phyloP scores from a whole-genome alignment of 2,329 filamentous ascomycete genomes.

The Penicillium crustosum region DNA sequence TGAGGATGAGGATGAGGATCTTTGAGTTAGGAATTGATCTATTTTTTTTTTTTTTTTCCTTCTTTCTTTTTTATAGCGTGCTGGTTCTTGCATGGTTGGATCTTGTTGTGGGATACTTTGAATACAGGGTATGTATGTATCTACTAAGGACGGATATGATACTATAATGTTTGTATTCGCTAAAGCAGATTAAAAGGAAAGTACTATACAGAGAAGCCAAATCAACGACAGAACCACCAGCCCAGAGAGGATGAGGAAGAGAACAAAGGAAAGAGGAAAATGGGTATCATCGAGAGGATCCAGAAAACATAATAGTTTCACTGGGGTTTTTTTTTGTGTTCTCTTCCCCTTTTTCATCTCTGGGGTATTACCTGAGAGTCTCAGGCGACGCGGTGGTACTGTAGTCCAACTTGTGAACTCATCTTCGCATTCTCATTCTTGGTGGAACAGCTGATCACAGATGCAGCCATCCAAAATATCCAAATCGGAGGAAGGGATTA shows the following conservation, averaged over 20 bases:
- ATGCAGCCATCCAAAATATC: background rate
- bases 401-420: background rate
- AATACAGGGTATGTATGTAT: background rate
- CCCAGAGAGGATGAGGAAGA: conserved; percentile 10
- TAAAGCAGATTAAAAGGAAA: conserved; percentile 15
- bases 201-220: conserved; percentile 17
- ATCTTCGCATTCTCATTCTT: conserved; percentile 2
- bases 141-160: background rate
- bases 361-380: conserved; percentile 2
- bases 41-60: background rate
- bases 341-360: conserved; percentile 4
- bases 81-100: background rate
- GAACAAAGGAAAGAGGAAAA: conserved; percentile 1
- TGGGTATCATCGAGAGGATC: conserved; percentile 21
- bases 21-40: background rate
- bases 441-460: background rate
- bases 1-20: background rate
- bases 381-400: background rate
- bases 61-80: background rate
- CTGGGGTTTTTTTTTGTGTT: conserved; percentile 4
- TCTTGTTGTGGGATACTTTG: background rate
- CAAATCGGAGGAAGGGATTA: background rate
- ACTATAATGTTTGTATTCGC: conserved; percentile 14
- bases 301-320: conserved; percentile 6
- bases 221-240: conserved; percentile 4